Percentiles rank a stretch among this genome's conserved stretches.
phyloP scores from a whole-genome alignment of 768 basidiomycete genomes.

The Cystofilobasidium macerans region DNA sequence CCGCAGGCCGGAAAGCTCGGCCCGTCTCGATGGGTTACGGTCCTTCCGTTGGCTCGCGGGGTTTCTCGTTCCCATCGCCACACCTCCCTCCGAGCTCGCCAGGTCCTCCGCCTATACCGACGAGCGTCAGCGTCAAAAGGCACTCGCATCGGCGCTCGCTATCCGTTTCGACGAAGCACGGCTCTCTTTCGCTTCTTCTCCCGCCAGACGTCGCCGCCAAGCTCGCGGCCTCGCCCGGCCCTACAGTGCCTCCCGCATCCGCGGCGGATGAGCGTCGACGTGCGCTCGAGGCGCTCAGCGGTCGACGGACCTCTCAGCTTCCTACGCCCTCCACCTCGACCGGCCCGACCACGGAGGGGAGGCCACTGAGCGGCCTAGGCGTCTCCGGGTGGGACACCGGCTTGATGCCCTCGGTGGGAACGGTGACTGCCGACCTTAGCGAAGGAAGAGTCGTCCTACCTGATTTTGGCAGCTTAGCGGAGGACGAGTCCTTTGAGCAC shows the following conservation, averaged over 20 bases:
- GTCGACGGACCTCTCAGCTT: conserved; percentile 37
- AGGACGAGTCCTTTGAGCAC: conserved; percentile 9
- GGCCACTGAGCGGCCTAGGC: background rate
- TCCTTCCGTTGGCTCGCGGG: background rate
- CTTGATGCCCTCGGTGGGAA: background rate
- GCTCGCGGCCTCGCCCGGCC: conserved; percentile 54
- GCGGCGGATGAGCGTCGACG: conserved; percentile 68
- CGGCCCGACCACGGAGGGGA: conserved; percentile 36
- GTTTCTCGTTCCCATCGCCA: background rate
- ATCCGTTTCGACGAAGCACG: conserved; percentile 76
- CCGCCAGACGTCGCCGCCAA: conserved; percentile 51
- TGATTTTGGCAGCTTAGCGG: conserved; percentile 9
- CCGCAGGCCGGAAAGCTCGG: background rate
- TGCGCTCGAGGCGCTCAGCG: conserved; percentile 61
- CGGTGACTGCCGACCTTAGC: background rate
- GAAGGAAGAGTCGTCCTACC: conserved; percentile 14
- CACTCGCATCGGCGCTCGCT: conserved; percentile 60
- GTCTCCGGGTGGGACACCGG: conserved; percentile 14
- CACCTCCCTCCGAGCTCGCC: background rate
- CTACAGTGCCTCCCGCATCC: conserved; percentile 42
- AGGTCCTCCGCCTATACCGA: background rate
- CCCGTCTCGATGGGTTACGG: background rate
- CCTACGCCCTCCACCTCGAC: too few relatives aligned
- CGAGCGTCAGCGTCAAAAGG: background rate
- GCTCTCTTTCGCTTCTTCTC: conserved; percentile 82